Conservation (phyloP, 1,284 basidiomycete genomes). For the Ceratobasidium sp. region DNA sequence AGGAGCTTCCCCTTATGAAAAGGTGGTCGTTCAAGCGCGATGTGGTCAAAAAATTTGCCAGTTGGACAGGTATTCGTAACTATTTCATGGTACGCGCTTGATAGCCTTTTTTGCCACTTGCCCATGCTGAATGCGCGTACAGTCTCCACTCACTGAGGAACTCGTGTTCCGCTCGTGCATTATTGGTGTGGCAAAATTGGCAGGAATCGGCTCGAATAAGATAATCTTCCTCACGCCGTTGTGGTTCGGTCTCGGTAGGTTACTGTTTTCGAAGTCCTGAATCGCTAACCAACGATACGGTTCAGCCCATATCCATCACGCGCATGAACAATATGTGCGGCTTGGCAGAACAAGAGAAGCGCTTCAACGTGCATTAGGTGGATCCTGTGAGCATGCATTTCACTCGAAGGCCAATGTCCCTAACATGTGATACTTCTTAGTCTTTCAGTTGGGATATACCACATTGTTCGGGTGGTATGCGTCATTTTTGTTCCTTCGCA, state of each 20-base stretch:
- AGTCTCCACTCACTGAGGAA: slow-evolving; percentile 94
- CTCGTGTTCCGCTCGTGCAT: slow-evolving; percentile 89
- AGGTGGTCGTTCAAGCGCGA: slow-evolving; percentile 57
- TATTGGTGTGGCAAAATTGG: slow-evolving; percentile 73
- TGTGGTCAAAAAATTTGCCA: slow-evolving; percentile 54
- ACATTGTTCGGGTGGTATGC: slow-evolving; percentile 91
- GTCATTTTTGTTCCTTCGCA: slow-evolving; percentile 83
- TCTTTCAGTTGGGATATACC: slow-evolving; percentile 88
- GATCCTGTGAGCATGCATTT: slow-evolving; percentile 59
- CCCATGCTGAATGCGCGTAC: slow-evolving; percentile 17
- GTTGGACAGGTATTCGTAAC: slow-evolving; percentile 73
- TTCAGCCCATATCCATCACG: slow-evolving; percentile 92
- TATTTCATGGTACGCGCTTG: slow-evolving; percentile 69
- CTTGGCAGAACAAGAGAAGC: slow-evolving; percentile 70
- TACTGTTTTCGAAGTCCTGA: slow-evolving; percentile 3
- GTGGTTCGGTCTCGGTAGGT: slow-evolving; percentile 84
- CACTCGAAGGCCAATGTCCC: not conserved
- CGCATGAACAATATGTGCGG: slow-evolving; percentile 79
- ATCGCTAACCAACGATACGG: not conserved
- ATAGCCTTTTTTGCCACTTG: slow-evolving; percentile 6
- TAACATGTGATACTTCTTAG: slow-evolving; percentile 54
- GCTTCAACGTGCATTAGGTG: slow-evolving; percentile 63
- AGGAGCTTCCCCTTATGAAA: slow-evolving; percentile 67
- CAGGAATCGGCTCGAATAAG: slow-evolving; percentile 59
- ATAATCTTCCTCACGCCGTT: slow-evolving; percentile 85